These are phyloP conservation scores for Phlebopus sp. DNA, from an alignment of 1,284 basidiomycete species.

Conservation along the genomic window DNA sequence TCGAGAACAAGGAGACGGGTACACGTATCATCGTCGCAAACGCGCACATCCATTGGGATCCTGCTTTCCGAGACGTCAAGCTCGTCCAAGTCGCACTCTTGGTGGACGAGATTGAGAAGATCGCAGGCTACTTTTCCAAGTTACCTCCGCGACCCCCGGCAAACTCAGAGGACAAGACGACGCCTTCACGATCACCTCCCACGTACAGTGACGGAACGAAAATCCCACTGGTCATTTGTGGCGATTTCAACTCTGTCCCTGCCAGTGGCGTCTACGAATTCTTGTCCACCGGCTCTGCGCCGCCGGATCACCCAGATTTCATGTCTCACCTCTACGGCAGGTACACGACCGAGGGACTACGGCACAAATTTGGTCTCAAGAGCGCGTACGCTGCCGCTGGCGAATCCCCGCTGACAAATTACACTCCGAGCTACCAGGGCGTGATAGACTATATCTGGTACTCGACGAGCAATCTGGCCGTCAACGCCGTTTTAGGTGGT, in stretches of 20 bases:
- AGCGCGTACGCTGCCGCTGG: slow-evolving; percentile 74
- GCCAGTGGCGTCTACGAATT: slow-evolving; percentile 92
- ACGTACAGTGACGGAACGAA: slow-evolving; percentile 79
- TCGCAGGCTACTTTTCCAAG: slow-evolving; percentile 80
- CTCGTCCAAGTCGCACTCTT: slow-evolving; percentile 93
- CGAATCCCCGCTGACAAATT: slow-evolving; percentile 86
- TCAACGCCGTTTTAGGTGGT: slow-evolving; percentile 86
- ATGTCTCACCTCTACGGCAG: slow-evolving; percentile 88
- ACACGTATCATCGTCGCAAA: slow-evolving; percentile 89
- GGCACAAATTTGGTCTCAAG: slow-evolving; percentile 80
- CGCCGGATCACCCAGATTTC: slow-evolving; percentile 87
- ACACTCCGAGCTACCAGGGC: slow-evolving; percentile 82
- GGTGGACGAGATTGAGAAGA: slow-evolving; percentile 91
- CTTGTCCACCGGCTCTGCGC: slow-evolving; percentile 70
- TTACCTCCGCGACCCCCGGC: slow-evolving; percentile 66
- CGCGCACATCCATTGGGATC: slow-evolving; percentile 94
- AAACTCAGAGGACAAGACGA: slow-evolving; percentile 31
- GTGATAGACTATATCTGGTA: slow-evolving; percentile 96
- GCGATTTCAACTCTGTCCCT: slow-evolving; percentile 93
- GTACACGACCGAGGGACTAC: slow-evolving; percentile 89
- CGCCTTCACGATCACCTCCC: slow-evolving; percentile 52
- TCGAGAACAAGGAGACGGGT: slow-evolving; percentile 87
- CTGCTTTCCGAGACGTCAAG: slow-evolving; percentile 93
- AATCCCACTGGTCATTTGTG: slow-evolving; percentile 90
- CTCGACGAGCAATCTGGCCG: slow-evolving; percentile 73